A percentile compares a stretch with the other conserved stretches of the same genome.
These are phyloP conservation scores for Aureoboletus auriporus DNA, from an alignment of 768 basidiomycete species.

Conservation along the genomic window DNA sequence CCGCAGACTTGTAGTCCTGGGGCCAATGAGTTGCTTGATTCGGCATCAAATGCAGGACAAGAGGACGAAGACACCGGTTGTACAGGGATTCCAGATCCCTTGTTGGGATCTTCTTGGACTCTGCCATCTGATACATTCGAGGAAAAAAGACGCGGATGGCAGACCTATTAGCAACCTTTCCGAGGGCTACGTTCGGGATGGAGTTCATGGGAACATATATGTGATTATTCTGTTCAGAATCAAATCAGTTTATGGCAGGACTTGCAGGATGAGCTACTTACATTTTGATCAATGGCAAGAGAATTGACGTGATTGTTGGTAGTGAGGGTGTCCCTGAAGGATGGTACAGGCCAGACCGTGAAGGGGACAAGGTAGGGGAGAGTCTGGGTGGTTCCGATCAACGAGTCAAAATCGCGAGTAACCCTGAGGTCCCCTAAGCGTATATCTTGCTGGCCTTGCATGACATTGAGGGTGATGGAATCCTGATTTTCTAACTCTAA, in stretches of 20 bases:
- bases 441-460: neutral
- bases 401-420: neutral
- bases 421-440: neutral
- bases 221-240: neutral
- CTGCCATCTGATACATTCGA: neutral
- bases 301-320: neutral
- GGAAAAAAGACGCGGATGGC: neutral
- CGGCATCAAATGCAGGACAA: neutral
- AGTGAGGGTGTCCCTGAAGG: neutral
- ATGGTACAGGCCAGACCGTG: neutral
- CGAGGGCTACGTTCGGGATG: neutral
- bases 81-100: neutral
- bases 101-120: neutral
- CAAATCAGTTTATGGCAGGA: too few species aligned
- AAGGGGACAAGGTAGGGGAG: neutral
- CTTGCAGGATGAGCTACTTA: too few species aligned
- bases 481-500: neutral
- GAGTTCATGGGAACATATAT: slow-evolving; percentile 1
- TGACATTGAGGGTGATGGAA: neutral
- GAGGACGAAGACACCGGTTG: neutral
- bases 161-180: neutral
- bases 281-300: neutral
- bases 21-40: slow-evolving; percentile 3
- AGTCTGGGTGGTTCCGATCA: slow-evolving; percentile 1
- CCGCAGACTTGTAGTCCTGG: neutral